Conservation (phyloP, 2,329 filamentous ascomycete genomes). For the Calycina herbarum region DNA sequence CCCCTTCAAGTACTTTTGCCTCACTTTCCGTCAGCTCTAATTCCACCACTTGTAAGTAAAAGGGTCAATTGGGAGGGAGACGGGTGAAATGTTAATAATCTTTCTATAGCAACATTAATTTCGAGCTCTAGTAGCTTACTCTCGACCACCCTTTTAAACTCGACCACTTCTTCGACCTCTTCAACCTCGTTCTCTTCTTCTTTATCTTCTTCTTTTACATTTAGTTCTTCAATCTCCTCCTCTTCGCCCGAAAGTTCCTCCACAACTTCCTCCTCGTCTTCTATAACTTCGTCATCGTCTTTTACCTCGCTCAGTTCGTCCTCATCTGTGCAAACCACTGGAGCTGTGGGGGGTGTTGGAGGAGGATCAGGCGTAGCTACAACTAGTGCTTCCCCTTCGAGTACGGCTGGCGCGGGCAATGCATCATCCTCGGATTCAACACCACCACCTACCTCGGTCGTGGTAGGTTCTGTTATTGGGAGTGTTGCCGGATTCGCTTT, state of each 20-base stretch:
- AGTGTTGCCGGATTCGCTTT: slow-evolving; percentile 57
- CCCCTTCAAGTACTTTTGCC: slow-evolving; percentile 28
- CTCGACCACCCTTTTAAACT: slow-evolving; percentile 23
- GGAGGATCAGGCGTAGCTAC: slow-evolving; percentile 20
- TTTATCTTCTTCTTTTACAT: slow-evolving; percentile 16
- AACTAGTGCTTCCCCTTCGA: slow-evolving; percentile 21
- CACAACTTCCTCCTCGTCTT: slow-evolving; percentile 13
- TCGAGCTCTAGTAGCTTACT: slow-evolving; percentile 30
- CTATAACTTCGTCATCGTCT: slow-evolving; percentile 10
- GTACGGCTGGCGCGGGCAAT: slow-evolving; percentile 24
- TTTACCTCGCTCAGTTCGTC: slow-evolving; percentile 12
- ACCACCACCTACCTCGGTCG: slow-evolving; percentile 29
- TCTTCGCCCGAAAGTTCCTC: slow-evolving; percentile 13
- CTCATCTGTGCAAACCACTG: slow-evolving; percentile 15
- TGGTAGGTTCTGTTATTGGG: slow-evolving; percentile 37
- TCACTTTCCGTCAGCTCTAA: slow-evolving; percentile 33
- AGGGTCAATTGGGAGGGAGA: neutral
- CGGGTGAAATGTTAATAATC: slow-evolving; percentile 17
- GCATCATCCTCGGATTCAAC: slow-evolving; percentile 18
- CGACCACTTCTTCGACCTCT: slow-evolving; percentile 20
- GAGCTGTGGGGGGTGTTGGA: slow-evolving; percentile 14
- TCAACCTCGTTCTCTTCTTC: slow-evolving; percentile 20
- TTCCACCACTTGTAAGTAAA: slow-evolving; percentile 35
- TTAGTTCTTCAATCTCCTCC: slow-evolving; percentile 15
- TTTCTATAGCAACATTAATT: slow-evolving; percentile 31